Evolutionary conservation across 2,329 filamentous ascomycete genomes (phyloP).

Genomic region (Phyllosticta ampelicida): DNA sequence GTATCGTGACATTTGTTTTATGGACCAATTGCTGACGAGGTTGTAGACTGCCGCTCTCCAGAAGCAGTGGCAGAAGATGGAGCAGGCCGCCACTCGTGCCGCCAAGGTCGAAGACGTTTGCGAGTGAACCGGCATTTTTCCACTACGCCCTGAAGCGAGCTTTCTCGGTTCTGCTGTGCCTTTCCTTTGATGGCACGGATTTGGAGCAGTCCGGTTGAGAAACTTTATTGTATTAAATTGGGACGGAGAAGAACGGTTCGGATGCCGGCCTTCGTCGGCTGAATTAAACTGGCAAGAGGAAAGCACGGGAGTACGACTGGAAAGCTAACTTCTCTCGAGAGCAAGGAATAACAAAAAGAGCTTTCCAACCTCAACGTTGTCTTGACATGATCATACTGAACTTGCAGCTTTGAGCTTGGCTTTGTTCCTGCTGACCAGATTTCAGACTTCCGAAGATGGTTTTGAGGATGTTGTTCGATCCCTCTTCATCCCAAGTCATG

Average conservation of each 20-base stretch:
- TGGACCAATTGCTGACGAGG: background rate
- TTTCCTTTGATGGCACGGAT: background rate
- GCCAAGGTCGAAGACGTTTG: background rate
- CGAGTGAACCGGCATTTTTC: background rate
- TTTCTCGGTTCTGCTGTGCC: background rate
- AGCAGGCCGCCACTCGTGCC: background rate
- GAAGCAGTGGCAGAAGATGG: constrained; percentile 14
- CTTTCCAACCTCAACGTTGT: background rate
- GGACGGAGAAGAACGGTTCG: background rate
- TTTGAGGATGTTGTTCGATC: background rate
- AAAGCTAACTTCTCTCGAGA: background rate
- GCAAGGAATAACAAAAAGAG: background rate
- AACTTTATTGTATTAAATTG: background rate
- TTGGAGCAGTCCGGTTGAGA: background rate
- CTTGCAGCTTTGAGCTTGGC: background rate
- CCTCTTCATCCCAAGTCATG: background rate
- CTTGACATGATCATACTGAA: background rate
- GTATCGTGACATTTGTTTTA: background rate
- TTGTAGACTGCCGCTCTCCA: constrained; percentile 8
- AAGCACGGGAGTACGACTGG: background rate
- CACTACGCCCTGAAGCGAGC: background rate
- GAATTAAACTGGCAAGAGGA: background rate
- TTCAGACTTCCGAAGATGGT: background rate
- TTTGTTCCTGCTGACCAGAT: background rate
- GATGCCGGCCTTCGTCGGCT: background rate